Percentiles rank a stretch among this genome's conserved stretches.
Conservation (phyloP, 2,329 filamentous ascomycete species). For the Trichoderma koningiopsis region DNA sequence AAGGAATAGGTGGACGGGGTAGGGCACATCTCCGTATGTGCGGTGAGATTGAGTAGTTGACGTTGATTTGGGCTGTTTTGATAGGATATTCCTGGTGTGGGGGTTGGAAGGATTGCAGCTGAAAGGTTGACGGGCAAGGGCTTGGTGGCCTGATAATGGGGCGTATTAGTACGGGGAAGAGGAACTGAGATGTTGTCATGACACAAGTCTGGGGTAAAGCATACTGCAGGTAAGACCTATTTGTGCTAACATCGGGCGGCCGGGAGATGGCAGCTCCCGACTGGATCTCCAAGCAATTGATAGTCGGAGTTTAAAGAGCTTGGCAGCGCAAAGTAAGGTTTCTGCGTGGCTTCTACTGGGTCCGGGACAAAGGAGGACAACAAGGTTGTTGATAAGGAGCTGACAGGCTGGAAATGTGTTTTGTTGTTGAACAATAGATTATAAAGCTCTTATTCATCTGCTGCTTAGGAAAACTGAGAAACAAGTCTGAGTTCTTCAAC, state of each 20-base stretch:
- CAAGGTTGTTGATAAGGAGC: neutral
- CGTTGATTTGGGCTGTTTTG: neutral
- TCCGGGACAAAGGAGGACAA: constrained; percentile 16
- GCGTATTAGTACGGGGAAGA: neutral
- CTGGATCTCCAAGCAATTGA: neutral
- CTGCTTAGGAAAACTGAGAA: neutral
- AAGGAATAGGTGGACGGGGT: neutral
- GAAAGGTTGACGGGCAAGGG: neutral
- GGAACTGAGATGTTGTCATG: neutral
- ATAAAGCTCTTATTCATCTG: neutral
- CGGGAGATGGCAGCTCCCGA: neutral
- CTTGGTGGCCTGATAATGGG: constrained; percentile 4
- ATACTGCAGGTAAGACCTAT: neutral
- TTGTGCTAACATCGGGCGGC: constrained; percentile 1
- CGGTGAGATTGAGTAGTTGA: neutral
- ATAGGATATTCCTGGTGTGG: neutral
- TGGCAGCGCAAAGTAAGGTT: neutral
- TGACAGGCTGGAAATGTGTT: neutral
- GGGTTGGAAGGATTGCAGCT: neutral
- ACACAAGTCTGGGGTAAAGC: neutral
- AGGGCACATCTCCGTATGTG: neutral
- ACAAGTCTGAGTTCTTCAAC: too few relatives aligned
- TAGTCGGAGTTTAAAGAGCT: neutral
- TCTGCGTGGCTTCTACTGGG: neutral
- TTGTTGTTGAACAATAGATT: neutral